Percentiles rank a stretch among this genome's conserved stretches.
These are phyloP conservation scores for Ascochyta rabiei DNA, from an alignment of 2,329 filamentous ascomycete genomes.

Conservation along the genomic window DNA sequence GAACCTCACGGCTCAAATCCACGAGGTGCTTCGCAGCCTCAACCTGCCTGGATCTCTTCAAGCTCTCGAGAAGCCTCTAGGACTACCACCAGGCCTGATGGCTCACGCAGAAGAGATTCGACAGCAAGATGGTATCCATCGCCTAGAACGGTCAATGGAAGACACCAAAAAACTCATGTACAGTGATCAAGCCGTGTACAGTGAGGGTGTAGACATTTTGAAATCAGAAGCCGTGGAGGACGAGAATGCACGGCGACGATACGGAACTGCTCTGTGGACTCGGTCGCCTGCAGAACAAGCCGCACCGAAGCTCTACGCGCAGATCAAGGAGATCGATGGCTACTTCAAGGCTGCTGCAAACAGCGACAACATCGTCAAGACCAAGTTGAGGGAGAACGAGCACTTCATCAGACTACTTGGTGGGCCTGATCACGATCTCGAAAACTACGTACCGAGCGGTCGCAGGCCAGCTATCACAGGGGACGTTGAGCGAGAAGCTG, in stretches of 20 bases:
- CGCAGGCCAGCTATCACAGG: constrained; percentile 79
- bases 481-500: constrained; percentile 78
- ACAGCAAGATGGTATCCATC: constrained; percentile 83
- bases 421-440: constrained; percentile 78
- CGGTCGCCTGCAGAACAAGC: constrained; percentile 73
- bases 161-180: constrained; percentile 90
- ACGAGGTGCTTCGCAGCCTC: constrained; percentile 78
- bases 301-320: constrained; percentile 73
- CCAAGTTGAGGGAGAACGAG: constrained; percentile 79
- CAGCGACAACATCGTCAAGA: constrained; percentile 73
- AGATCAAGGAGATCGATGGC: constrained; percentile 79
- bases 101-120: constrained; percentile 94
- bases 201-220: constrained; percentile 80
- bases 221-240: constrained; percentile 85
- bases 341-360: constrained; percentile 78
- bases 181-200: constrained; percentile 77
- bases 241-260: constrained; percentile 72
- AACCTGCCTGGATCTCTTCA: constrained; percentile 92
- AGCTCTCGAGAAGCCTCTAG: constrained; percentile 91
- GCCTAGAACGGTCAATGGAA: constrained; percentile 78
- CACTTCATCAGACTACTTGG: constrained; percentile 76
- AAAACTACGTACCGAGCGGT: constrained; percentile 89
- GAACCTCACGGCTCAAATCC: constrained; percentile 76
- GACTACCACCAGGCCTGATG: constrained; percentile 80
- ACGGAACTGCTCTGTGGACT: constrained; percentile 86